Conservation (phyloP, 1,284 basidiomycete species). For the Leccinum colubrinum region DNA sequence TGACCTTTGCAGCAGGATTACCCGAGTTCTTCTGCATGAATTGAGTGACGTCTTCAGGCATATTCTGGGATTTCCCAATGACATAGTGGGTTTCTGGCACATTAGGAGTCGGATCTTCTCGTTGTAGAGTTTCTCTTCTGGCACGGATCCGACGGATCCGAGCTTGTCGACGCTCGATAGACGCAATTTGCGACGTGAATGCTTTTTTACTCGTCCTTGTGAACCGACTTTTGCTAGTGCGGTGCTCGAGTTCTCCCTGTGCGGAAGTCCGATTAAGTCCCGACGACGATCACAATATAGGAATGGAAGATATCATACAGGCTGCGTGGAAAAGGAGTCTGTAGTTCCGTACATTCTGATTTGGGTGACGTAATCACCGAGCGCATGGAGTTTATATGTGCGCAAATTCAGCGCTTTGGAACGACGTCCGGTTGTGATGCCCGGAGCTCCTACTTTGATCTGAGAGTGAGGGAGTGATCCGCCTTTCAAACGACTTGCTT, state of each 20-base stretch:
- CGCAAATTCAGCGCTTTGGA: background rate
- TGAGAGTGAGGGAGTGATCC: background rate
- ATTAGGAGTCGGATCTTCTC: background rate
- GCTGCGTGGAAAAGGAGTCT: too few relatives aligned
- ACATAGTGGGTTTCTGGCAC: background rate
- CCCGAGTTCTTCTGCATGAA: background rate
- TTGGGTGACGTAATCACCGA: background rate
- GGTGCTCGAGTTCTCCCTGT: background rate
- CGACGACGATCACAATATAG: too few relatives aligned
- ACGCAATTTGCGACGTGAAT: background rate
- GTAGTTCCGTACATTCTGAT: background rate
- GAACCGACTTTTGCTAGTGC: background rate
- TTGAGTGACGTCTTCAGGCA: background rate
- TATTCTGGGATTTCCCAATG: background rate
- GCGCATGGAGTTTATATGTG: background rate
- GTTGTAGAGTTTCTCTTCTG: background rate
- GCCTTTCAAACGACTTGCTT: background rate
- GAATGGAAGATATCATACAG: too few relatives aligned
- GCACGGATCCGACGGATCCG: background rate
- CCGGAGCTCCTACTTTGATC: background rate
- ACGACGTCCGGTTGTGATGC: background rate
- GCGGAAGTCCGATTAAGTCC: background rate
- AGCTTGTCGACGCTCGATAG: background rate
- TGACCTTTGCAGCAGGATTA: background rate
- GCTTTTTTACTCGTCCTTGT: background rate